phyloP scores from a whole-genome alignment of 2,329 filamentous ascomycete genomes.

The Aureobasidium leucospermi region DNA sequence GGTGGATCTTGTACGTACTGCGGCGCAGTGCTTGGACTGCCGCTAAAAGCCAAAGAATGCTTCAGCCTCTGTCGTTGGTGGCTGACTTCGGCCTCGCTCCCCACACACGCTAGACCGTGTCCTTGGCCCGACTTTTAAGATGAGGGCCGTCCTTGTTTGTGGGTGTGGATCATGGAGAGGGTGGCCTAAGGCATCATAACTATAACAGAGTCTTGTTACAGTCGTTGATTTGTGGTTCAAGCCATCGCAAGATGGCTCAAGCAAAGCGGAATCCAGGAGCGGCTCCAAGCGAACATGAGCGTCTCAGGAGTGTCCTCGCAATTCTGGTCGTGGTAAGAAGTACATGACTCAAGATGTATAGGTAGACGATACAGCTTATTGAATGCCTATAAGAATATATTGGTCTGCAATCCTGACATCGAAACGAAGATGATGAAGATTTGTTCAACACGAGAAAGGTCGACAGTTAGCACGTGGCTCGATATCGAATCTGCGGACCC shows the following conservation, averaged over 20 bases:
- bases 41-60: not conserved
- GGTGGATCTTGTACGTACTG: not conserved
- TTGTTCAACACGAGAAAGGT: no score
- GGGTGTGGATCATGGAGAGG: not conserved
- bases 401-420: no score
- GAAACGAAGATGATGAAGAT: no score
- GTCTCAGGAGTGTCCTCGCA: no score
- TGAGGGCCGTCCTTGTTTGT: not conserved
- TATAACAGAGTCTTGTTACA: not conserved
- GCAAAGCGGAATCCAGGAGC: no score
- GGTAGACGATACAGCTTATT: no score
- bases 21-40: not conserved
- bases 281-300: no score
- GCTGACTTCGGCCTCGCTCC: not conserved
- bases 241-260: not conserved
- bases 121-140: not conserved
- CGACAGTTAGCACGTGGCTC: no score
- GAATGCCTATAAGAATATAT: no score
- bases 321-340: no score
- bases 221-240: not conserved
- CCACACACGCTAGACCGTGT: not conserved
- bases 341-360: no score
- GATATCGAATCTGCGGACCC: no score
- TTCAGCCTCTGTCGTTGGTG: slow-evolving; percentile 3
- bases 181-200: not conserved